phyloP scores from a whole-genome alignment of 2,329 filamentous ascomycete species.

The Hymenoscyphus salicellus region DNA sequence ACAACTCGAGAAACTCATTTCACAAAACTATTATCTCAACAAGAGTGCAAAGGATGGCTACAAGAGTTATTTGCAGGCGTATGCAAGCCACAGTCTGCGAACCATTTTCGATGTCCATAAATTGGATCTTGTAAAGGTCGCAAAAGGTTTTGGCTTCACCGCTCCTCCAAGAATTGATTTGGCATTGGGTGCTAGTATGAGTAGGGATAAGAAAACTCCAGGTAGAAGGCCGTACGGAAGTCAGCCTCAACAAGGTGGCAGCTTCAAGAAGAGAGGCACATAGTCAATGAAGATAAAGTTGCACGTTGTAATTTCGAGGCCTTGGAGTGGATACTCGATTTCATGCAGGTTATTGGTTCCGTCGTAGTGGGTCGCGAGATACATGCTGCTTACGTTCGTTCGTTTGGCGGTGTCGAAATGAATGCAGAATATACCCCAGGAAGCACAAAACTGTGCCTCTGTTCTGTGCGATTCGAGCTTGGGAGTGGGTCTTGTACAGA shows the following conservation, averaged over 20 bases:
- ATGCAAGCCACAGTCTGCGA: conserved; percentile 79
- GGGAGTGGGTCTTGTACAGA: background rate
- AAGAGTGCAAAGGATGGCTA: conserved; percentile 78
- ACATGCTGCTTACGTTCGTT: background rate
- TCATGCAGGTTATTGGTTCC: background rate
- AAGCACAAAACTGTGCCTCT: background rate
- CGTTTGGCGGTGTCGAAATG: background rate
- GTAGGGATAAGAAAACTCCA: conserved; percentile 65
- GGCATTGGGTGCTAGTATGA: conserved; percentile 72
- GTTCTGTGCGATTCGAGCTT: background rate
- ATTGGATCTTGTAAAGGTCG: conserved; percentile 77
- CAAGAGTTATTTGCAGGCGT: conserved; percentile 89
- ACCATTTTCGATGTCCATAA: conserved; percentile 84
- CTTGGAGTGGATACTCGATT: background rate
- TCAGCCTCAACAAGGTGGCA: conserved; percentile 62
- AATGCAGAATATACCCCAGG: background rate
- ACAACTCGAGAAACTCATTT: conserved; percentile 90
- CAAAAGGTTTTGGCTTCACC: conserved; percentile 78
- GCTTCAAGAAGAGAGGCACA: conserved; percentile 35
- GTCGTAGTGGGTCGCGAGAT: background rate
- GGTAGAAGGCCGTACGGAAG: conserved; percentile 72
- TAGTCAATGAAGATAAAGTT: conserved; percentile 1
- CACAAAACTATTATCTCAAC: conserved; percentile 95
- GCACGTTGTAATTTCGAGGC: background rate
- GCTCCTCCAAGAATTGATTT: conserved; percentile 78